A percentile compares a stretch with the other conserved stretches of the same genome.
Conservation (phyloP, 164 flowering plant species). For the Nelumbo lutea region DNA sequence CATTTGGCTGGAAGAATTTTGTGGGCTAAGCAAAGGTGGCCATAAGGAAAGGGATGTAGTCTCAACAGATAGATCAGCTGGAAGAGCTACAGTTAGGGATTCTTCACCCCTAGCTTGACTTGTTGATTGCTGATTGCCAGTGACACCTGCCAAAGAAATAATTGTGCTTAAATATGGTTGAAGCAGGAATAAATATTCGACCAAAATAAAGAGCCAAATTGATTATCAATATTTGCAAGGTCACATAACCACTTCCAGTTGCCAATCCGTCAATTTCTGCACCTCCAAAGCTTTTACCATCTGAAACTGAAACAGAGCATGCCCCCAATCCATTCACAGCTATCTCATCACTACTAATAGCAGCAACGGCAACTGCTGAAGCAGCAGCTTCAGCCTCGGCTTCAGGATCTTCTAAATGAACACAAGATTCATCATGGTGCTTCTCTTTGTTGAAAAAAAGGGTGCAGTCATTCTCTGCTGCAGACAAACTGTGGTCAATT, state of each 20-base stretch:
- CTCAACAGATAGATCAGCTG: constrained; percentile 93
- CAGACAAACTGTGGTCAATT: constrained; percentile 39
- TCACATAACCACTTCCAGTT: constrained; percentile 23
- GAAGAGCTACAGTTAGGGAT: constrained; percentile 76
- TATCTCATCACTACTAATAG: constrained; percentile 69
- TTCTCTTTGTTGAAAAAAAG: constrained; percentile 61
- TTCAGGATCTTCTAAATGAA: constrained; percentile 60
- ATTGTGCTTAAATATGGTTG: background rate
- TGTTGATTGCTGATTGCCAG: constrained; percentile 38
- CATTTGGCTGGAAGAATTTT: constrained; percentile 62
- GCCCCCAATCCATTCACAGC: constrained; percentile 45
- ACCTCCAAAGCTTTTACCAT: constrained; percentile 48
- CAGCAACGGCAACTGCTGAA: constrained; percentile 94
- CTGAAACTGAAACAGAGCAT: constrained; percentile 42
- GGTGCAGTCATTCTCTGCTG: constrained; percentile 38
- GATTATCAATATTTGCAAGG: background rate
- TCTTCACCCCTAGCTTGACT: constrained; percentile 68
- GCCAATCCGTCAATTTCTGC: constrained; percentile 36
- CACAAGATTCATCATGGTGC: constrained; percentile 42
- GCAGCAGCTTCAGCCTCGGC: constrained; percentile 93
- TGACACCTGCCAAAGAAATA: constrained; percentile 38
- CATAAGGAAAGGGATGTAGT: constrained; percentile 78
- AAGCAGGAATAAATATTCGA: background rate
- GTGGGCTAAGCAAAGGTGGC: constrained; percentile 82
- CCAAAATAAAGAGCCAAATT: background rate